Conservation (phyloP, 1,139 yeast genomes). For the Blastobotrys petasosporus region DNA sequence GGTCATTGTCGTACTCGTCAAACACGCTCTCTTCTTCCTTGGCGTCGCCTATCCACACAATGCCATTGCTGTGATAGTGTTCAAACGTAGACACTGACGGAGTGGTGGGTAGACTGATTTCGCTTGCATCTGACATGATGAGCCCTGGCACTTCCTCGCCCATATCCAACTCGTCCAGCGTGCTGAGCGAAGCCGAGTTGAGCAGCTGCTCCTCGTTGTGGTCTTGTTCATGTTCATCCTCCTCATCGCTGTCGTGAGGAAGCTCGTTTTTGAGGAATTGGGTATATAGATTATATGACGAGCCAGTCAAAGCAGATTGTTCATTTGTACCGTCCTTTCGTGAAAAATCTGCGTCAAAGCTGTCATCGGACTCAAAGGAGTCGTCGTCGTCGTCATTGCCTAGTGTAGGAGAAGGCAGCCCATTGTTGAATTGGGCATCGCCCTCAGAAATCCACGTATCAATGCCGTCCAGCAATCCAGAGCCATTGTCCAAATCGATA, state of each 20-base stretch:
- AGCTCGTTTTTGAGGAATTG: too few relatives aligned
- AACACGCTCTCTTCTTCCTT: background rate
- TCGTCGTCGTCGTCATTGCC: too few relatives aligned
- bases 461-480: background rate
- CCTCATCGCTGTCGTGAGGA: background rate
- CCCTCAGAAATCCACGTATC: background rate
- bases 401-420: too few relatives aligned
- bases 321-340: too few relatives aligned
- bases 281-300: too few relatives aligned
- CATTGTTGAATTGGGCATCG: too few relatives aligned
- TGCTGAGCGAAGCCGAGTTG: too few relatives aligned
- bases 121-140: background rate
- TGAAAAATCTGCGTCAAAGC: too few relatives aligned
- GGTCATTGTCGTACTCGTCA: conserved; percentile 1
- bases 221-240: background rate
- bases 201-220: background rate
- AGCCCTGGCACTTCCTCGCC: background rate
- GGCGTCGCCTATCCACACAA: conserved; percentile 8
- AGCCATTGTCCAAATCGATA: background rate
- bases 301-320: too few relatives aligned
- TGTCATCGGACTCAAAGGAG: too few relatives aligned
- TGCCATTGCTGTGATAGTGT: conserved; percentile 1
- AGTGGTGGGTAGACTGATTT: background rate
- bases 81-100: conserved; percentile 3
- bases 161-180: too few relatives aligned